Percentiles rank a stretch among this genome's conserved stretches.
These are phyloP conservation scores for Populus hybrid DNA, from an alignment of 441 rosid genomes.

Conservation along the genomic window DNA sequence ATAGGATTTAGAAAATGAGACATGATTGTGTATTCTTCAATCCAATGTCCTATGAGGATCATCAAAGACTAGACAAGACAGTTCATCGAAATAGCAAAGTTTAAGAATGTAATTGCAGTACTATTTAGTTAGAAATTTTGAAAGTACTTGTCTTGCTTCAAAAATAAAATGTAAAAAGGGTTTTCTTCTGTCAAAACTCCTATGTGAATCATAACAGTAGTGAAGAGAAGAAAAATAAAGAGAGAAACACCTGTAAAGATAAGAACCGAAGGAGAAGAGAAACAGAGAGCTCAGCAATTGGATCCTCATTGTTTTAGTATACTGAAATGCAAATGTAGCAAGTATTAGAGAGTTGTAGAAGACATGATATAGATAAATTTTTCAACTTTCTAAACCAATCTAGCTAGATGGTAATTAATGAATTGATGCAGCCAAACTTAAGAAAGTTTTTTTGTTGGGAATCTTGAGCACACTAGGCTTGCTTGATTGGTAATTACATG, in stretches of 20 bases:
- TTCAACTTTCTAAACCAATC: background rate
- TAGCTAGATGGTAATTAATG: background rate
- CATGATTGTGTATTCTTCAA: background rate
- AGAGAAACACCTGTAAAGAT: slow-evolving; percentile 29
- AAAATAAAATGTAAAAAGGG: background rate
- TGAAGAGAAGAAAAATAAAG: background rate
- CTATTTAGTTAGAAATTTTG: background rate
- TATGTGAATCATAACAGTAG: background rate
- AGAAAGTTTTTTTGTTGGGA: too few species aligned
- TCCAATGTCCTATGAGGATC: background rate
- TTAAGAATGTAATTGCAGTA: background rate
- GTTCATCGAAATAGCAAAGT: background rate
- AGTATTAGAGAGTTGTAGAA: background rate
- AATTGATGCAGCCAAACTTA: background rate
- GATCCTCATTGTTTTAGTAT: slow-evolving; percentile 23
- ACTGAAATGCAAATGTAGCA: background rate
- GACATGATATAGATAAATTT: background rate
- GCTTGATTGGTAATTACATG: background rate
- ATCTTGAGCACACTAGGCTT: background rate
- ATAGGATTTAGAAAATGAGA: background rate
- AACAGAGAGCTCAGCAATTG: slow-evolving; percentile 14
- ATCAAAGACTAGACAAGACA: background rate
- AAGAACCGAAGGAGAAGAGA: slow-evolving; percentile 20
- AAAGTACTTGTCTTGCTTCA: background rate
- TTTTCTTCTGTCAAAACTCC: background rate